Evolutionary conservation across 495 filamentous ascomycete genomes (phyloP).

Genomic region (Penicillium cataractarum): DNA sequence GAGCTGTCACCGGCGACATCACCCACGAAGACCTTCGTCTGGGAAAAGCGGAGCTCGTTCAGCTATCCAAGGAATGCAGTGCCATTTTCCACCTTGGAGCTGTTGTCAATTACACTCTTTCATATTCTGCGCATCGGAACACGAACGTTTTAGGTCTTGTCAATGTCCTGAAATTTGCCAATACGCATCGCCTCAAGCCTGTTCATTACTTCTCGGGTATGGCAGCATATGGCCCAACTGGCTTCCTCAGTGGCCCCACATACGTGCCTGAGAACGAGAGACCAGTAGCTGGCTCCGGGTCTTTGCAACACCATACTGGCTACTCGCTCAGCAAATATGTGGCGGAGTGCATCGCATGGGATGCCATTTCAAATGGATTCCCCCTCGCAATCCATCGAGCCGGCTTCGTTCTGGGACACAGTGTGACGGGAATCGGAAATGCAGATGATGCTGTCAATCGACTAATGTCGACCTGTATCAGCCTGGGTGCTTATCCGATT

Average conservation of each 20-base stretch:
- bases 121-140: conserved; percentile 22
- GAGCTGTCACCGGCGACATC: not conserved
- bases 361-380: conserved; percentile 13
- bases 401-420: conserved; percentile 29
- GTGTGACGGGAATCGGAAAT: conserved; percentile 20
- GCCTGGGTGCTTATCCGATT: conserved; percentile 20
- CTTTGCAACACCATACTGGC: conserved; percentile 21
- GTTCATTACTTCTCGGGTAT: conserved; percentile 32
- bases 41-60: not conserved
- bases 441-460: conserved; percentile 33
- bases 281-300: conserved; percentile 10
- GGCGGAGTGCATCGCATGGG: conserved; percentile 13
- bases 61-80: conserved; percentile 2
- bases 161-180: conserved; percentile 21
- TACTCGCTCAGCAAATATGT: conserved; percentile 29
- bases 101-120: conserved; percentile 24
- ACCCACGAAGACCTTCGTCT: not conserved
- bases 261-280: conserved; percentile 20
- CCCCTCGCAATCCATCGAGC: conserved; percentile 29
- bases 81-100: conserved; percentile 29
- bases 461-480: conserved; percentile 23
- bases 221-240: conserved; percentile 15
- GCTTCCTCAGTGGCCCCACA: conserved; percentile 5
- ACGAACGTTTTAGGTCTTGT: conserved; percentile 26
- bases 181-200: conserved; percentile 16